A percentile compares a stretch with the other conserved stretches of the same genome.
These are phyloP conservation scores for Babjeviella inositovora DNA, from an alignment of 805 yeast genomes.

Conservation along the genomic window DNA sequence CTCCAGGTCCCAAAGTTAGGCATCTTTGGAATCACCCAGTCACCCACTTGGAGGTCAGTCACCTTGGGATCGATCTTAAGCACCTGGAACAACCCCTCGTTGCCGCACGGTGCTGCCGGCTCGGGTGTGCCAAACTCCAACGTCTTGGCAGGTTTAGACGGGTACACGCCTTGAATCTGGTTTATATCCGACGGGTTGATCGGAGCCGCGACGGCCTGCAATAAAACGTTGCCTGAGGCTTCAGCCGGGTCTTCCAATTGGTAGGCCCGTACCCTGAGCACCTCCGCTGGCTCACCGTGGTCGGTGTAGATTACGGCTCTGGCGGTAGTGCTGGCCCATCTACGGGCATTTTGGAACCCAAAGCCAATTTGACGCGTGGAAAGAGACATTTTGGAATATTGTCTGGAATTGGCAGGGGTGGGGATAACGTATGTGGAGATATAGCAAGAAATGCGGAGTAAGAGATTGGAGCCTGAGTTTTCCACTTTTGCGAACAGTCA, in stretches of 20 bases:
- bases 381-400: too few species aligned
- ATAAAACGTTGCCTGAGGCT: constrained; percentile 28
- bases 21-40: constrained; percentile 71
- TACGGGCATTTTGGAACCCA: too few species aligned
- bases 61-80: constrained; percentile 49
- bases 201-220: constrained; percentile 66
- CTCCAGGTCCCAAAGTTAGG: constrained; percentile 94
- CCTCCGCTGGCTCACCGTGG: constrained; percentile 54
- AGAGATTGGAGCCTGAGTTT: too few species aligned
- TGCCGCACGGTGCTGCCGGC: constrained; percentile 80
- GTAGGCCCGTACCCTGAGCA: constrained; percentile 32
- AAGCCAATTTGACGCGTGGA: too few species aligned
- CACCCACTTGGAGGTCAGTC: constrained; percentile 39
- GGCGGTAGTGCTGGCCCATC: too few species aligned
- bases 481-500: too few species aligned
- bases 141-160: constrained; percentile 45
- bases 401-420: too few species aligned
- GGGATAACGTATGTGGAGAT: too few species aligned
- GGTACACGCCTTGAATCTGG: constrained; percentile 78
- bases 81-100: constrained; percentile 87
- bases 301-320: constrained; percentile 51
- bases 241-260: constrained; percentile 29
- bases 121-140: constrained; percentile 36
- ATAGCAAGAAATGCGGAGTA: too few species aligned
- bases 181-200: constrained; percentile 83